phyloP scores from a whole-genome alignment of 306 rosid genomes.

The Parietaria judaica region DNA sequence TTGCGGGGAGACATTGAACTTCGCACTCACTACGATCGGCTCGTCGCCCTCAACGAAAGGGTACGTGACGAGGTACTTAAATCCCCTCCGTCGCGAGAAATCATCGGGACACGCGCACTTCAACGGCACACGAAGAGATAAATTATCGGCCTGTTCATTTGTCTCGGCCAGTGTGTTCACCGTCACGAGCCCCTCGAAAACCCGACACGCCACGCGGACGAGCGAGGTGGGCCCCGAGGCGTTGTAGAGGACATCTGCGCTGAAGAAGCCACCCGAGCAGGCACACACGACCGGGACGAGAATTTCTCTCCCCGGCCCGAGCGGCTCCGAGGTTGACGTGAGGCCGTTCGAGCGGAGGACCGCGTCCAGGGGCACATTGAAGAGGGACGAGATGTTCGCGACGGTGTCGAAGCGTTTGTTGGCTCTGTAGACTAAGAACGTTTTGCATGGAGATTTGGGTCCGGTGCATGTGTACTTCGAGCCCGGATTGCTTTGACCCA shows the following conservation, averaged over 20 bases:
- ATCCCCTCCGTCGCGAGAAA: conserved; percentile 11
- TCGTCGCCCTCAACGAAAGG: conserved; percentile 37
- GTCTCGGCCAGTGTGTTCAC: conserved; percentile 23
- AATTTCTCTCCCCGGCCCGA: conserved; percentile 45
- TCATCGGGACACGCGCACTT: conserved; percentile 50
- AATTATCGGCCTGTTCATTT: conserved; percentile 22
- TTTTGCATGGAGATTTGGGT: conserved; percentile 30
- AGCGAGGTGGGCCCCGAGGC: conserved; percentile 21
- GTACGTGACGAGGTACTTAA: conserved; percentile 51
- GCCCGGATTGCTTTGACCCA: conserved; percentile 19
- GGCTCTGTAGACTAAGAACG: conserved; percentile 53
- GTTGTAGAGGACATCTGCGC: conserved; percentile 30
- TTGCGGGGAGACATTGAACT: conserved; percentile 34
- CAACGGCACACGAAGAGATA: conserved; percentile 37
- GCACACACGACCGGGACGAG: conserved; percentile 44
- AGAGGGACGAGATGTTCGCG: conserved; percentile 31
- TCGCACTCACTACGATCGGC: conserved; percentile 9
- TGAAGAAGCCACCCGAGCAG: conserved; percentile 37
- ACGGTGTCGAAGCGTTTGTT: conserved; percentile 32
- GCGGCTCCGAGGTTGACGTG: conserved; percentile 23
- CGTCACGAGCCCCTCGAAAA: conserved; percentile 55
- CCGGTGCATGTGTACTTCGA: conserved; percentile 46
- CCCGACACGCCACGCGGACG: conserved; percentile 38
- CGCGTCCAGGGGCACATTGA: conserved; percentile 14
- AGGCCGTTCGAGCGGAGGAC: conserved; percentile 33